Evolutionary conservation across 2,329 filamentous ascomycete species (phyloP), one percentile per base, ranked within the genome.

Genomic region (Immersiporthe knoxdaviesiana): DNA sequence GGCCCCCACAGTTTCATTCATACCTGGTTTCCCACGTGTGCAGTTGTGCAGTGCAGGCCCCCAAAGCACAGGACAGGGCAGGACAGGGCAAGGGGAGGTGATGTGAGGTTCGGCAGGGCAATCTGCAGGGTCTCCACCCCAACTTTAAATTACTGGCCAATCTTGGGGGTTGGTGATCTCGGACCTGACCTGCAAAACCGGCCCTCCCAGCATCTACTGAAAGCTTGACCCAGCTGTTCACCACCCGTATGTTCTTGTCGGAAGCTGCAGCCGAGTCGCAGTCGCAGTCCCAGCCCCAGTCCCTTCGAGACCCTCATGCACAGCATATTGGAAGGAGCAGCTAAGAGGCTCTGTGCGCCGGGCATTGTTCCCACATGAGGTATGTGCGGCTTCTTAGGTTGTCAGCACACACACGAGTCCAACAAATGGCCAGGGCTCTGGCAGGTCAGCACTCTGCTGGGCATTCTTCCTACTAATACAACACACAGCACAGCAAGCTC

Each of bases 91-190:
- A 47, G 37, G 47, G 47, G 41, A 5, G 41, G 8, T 8, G 8
- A 35, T 35, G n/a, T 27, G 50, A 54, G 50, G 24, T 35, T n/a
- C n/a, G n/a, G 10, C 56, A 37, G 18, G 56, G 56, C 56, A 59
- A 59, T 59, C 56, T 59, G 56, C 32, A 59, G 56, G 56, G 32
- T 59, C 56, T 37, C 56, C 56, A 59, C 56, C 32, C 56, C 56
- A 59, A 59, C 56, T 59, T 59, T 59, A 59, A 59, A 59, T 59
- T 59, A 32, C 56, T 24, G 30, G 56, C 18, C 52, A 18, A 54
- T 27, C 30, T 54, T 54, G 52, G 24, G 52, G n/a, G 24, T 16
- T 59, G 56, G 18, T 32, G 56, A 59, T 37, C 32, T 11, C 12
- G n/a, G 16, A 18, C 32, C 52, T 2, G 27, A 56, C 24, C 3